Evolutionary conservation across 1,284 basidiomycete genomes (phyloP), one percentile per base, ranked within the genome.

Genomic region (Ganoderma multipileum): DNA sequence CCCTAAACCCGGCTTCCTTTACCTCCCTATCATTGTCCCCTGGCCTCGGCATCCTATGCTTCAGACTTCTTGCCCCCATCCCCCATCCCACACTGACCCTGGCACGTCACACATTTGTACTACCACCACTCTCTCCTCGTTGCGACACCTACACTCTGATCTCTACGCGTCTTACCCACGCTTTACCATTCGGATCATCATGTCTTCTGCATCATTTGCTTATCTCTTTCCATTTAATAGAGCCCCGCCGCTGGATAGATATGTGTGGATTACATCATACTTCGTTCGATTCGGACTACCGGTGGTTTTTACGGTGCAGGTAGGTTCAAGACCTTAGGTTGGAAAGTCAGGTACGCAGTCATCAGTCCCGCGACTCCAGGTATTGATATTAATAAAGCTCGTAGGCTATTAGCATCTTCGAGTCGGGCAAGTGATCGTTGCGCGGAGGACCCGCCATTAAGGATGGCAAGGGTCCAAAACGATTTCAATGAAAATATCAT

Each of bases 61-160:
- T 42, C 14, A 26, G 38, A 9, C 58, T 42, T 42, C 14, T 39
- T 38, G 30, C 39, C 41, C 44, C 26, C n/a, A n/a, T n/a, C 60
- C 44, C 36, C 36, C 33, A 42, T 57, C 47, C 33, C 26, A 30
- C 42, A 33, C 52, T 36, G 38, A 39, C n/a, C 38, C 58, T 39
- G 38, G 58, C 38, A 60, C 28, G 60, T 65, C 42, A 64, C 69
- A 65, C 66, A 67, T 70, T 52, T 70, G 71, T 70, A 72, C 69
- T 59, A 70, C 42, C 61, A 72, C 36, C 65, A 63, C 61, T 66
- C 14, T 8, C 66, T 61, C 33, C 47, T 63, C 50, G 47, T 59
- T 68, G 70, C 70, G 70, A 71, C 62, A 71, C 68, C 68, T 52
- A n/a, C 23, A 41, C 42, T 23, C 42, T 62, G 42, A 20, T 41